Percentiles rank a stretch among this genome's conserved stretches.
These are phyloP conservation scores for Saccharomycopsis sp. DNA, from an alignment of 805 yeast species.

Conservation along the genomic window DNA sequence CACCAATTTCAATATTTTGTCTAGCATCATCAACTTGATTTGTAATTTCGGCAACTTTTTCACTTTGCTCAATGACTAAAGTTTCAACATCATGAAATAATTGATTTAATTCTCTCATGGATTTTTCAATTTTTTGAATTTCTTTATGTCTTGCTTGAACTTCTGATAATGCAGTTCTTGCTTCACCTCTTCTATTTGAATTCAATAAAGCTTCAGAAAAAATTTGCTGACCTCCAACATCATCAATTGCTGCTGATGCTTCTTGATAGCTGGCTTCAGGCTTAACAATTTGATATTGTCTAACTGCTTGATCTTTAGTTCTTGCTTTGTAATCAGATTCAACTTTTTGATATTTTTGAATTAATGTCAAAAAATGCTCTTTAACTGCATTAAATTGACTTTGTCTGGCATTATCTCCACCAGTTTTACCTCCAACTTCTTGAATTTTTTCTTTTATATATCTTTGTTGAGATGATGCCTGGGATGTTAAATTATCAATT, in stretches of 20 bases:
- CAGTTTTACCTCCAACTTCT: slow-evolving; percentile 62
- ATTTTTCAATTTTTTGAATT: slow-evolving; percentile 86
- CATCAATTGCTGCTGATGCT: slow-evolving; percentile 78
- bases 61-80: slow-evolving; percentile 92
- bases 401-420: slow-evolving; percentile 69
- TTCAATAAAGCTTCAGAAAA: slow-evolving; percentile 88
- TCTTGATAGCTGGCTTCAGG: slow-evolving; percentile 82
- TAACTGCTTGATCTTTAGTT: slow-evolving; percentile 80
- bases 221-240: slow-evolving; percentile 80
- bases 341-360: slow-evolving; percentile 78
- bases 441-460: slow-evolving; percentile 72
- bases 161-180: slow-evolving; percentile 89
- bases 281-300: slow-evolving; percentile 86
- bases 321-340: slow-evolving; percentile 83
- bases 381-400: slow-evolving; percentile 88
- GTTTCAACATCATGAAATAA: slow-evolving; percentile 95
- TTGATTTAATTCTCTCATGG: slow-evolving; percentile 93
- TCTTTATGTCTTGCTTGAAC: slow-evolving; percentile 95
- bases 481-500: slow-evolving; percentile 68
- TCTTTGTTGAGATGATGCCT: slow-evolving; percentile 72
- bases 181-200: slow-evolving; percentile 88
- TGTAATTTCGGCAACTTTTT: slow-evolving; percentile 73
- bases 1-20: slow-evolving; percentile 87
- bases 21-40: slow-evolving; percentile 78
- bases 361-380: slow-evolving; percentile 74